phyloP scores from a whole-genome alignment of 495 filamentous ascomycete species.

The Aspergillus asperescens region DNA sequence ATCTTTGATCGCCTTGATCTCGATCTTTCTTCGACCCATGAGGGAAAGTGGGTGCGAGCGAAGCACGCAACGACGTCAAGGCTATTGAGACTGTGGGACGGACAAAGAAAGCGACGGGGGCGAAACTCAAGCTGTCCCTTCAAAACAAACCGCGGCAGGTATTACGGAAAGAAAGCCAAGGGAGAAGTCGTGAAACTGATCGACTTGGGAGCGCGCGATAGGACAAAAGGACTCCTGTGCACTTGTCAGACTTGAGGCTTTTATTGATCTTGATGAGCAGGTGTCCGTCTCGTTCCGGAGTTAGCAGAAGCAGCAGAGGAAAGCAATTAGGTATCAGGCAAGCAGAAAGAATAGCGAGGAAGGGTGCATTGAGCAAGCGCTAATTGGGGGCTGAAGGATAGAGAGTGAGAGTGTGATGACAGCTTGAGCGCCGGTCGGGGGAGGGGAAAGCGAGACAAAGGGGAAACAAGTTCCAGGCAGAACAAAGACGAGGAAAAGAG shows the following conservation, averaged over 20 bases:
- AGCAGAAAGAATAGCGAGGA: background rate
- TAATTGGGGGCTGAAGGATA: background rate
- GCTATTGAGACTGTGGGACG: background rate
- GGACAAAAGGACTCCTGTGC: conserved; percentile 6
- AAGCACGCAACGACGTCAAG: conserved; percentile 11
- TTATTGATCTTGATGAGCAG: background rate
- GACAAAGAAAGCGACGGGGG: conserved; percentile 1
- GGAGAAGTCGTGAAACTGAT: conserved; percentile 8
- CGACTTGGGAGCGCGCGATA: conserved; percentile 7
- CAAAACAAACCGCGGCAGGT: conserved; percentile 15
- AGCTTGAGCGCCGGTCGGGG: background rate
- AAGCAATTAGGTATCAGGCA: background rate
- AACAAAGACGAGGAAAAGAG: conserved; percentile 5
- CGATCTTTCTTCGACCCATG: conserved; percentile 79
- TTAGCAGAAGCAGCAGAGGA: conserved; percentile 1
- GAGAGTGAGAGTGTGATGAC: conserved; percentile 1
- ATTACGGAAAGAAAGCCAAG: background rate
- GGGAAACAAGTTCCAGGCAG: background rate
- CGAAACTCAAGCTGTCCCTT: conserved; percentile 9
- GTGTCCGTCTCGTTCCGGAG: background rate
- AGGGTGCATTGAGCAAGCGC: background rate
- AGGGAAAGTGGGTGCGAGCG: conserved; percentile 15
- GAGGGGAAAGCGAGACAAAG: conserved; percentile 1
- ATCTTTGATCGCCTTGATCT: conserved; percentile 99
- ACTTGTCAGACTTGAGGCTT: conserved; percentile 4